Percentiles rank a stretch among this genome's conserved stretches.
Conservation (phyloP, 805 yeast genomes). For the Cyberlindnera suaveolens region DNA sequence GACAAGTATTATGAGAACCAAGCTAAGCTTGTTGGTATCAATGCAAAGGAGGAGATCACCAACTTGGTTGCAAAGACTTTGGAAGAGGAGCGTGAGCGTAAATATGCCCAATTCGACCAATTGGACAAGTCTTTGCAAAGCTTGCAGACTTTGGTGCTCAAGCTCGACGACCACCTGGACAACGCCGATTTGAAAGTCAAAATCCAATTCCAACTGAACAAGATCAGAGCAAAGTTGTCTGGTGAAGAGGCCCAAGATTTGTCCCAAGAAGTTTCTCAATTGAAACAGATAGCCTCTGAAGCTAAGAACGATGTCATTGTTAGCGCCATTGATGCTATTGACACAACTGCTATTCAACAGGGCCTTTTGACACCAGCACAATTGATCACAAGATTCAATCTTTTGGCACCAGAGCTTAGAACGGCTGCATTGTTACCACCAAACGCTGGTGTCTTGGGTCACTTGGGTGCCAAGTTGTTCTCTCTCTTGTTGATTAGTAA, state of each 20-base stretch:
- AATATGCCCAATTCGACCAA: conserved; percentile 62
- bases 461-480: conserved; percentile 71
- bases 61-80: conserved; percentile 50
- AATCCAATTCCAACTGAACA: conserved; percentile 38
- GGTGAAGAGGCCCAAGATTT: conserved; percentile 33
- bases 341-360: conserved; percentile 33
- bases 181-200: conserved; percentile 33
- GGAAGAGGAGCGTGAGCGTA: conserved; percentile 71
- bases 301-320: conserved; percentile 40
- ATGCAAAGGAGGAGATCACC: conserved; percentile 63
- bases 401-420: conserved; percentile 79
- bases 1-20: conserved; percentile 70
- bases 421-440: conserved; percentile 87
- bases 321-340: conserved; percentile 41
- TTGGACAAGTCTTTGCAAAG: conserved; percentile 48
- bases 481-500: conserved; percentile 73
- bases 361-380: conserved; percentile 48
- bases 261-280: conserved; percentile 13
- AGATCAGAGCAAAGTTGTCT: conserved; percentile 35
- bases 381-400: conserved; percentile 36
- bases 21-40: conserved; percentile 57
- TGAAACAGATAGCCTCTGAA: conserved; percentile 32
- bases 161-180: conserved; percentile 32
- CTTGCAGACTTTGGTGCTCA: conserved; percentile 47
- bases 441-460: conserved; percentile 93